Base-by-base conservation (phyloP, 2,329 filamentous ascomycete species). In the Juglanconis sp. region DNA sequence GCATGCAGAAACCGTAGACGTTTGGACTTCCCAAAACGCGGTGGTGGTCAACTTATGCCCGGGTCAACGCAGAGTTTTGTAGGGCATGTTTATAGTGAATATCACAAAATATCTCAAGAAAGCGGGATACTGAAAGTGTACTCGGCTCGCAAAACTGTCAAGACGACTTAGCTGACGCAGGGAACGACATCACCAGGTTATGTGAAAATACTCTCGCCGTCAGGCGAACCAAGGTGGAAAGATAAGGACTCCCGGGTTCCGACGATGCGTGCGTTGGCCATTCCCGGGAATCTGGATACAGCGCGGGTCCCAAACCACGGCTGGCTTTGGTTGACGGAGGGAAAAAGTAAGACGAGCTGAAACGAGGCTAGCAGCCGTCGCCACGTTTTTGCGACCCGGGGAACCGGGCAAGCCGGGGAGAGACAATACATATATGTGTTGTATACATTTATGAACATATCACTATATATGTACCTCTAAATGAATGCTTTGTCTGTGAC, bases 301-400 rank as follows among this genome's bases (percentile, higher is more conserved):
- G 7, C 30, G 17, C 17, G 24, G 24, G 38, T 10, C 10, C 9
- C 17, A 24, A 24, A 24, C 17, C 17, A 24, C 17, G 17, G 17
- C 17, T 24, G 17, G 17, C 17, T 24, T 24, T 24, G 17, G 17
- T 24, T 36, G 8, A 4, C 13, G 34, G 5, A 44, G 7, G 50
- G 10, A n/a, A 47, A 36, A 38, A 46, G 32, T 48, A 56, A 56
- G 53, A 56, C 53, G 44, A 35, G 31, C 8, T 38, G 53, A 56
- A 38, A 49, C 53, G n/a, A 49, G 30, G 30, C 52, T 15, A 11
- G 38, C 17, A 48, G 17, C 17, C 5, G 17, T 5, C 48, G 5
- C 35, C 32, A 38, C 17, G 32, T 38, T 52, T 31, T 24, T 24
- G 51, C 32, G n/a, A 53, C 24, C 35, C 51, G 17, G 51, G 11